Base-by-base conservation (phyloP, 352 stramenopile species). In the Pythium rishiriense region DNA sequence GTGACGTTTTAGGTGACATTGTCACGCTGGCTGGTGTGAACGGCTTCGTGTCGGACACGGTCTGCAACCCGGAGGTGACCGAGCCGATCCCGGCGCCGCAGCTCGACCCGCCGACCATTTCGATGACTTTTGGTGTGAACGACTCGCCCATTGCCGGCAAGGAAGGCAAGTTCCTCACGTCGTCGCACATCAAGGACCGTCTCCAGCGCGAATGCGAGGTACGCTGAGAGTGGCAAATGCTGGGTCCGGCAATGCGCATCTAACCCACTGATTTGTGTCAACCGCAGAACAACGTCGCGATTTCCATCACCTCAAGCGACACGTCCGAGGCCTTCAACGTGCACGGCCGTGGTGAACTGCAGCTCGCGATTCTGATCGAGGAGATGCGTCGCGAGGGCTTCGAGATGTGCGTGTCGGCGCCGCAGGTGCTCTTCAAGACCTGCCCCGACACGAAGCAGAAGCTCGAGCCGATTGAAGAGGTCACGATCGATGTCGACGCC, bases 351-450 rank as follows among this genome's bases (percentile, higher is more conserved):
- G 97, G 97, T 56, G 97, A 99, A 64, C 80, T 99, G 54, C 97
- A 99, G 78, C 85, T 99, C 17, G 97, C 96, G 54, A 99, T 99
- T 70, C 76, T 99, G 46, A 98, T 99, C 39, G 97, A 99, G 72
- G 96, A 98, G 73, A 99, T 99, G 97, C 83, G 97, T 58, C 88
- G 97, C 43, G 97, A 99, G 75, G 97, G 97, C 11, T 99, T 97
- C 58, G 97, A 99, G 81, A 96, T 99, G 75, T 97, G 93, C 43
- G 96, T 99, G 48, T 98, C 94, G 22, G 97, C 97, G 37, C 97
- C 97, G 17, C 89, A 96, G 56, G 98, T 99, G 56, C 76, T 99
- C 17, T 98, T 97, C 61, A 89, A 92, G 60, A 89, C 70, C 11
- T 88, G 83, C 65, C 69, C 79, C 7, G 87, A 96, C 33, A 97